phyloP scores from a whole-genome alignment of 805 yeast species.

The Monosporozyma unispora region DNA sequence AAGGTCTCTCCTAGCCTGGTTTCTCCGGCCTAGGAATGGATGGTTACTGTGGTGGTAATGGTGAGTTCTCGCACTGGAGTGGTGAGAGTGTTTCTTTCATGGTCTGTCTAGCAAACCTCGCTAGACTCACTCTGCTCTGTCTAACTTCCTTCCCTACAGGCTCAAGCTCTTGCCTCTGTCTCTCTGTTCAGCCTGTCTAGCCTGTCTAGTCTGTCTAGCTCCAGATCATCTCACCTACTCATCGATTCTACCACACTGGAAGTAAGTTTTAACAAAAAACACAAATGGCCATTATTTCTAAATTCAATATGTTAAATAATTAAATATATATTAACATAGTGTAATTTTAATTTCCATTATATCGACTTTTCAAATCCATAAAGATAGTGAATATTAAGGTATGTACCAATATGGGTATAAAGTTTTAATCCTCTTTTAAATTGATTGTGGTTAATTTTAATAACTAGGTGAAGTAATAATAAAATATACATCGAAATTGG shows the following conservation, averaged over 20 bases:
- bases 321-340: background rate
- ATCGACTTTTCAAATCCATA: conserved; percentile 1
- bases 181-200: background rate
- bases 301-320: background rate
- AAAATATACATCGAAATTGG: too few relatives aligned
- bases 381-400: conserved; percentile 3
- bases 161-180: too few relatives aligned
- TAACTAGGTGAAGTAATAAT: too few relatives aligned
- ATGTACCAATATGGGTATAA: conserved; percentile 1
- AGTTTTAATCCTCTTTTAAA: background rate
- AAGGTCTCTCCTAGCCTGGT: too few relatives aligned
- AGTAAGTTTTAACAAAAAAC: background rate
- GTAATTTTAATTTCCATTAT: background rate
- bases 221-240: background rate
- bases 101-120: too few relatives aligned
- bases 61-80: too few relatives aligned
- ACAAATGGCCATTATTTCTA: background rate
- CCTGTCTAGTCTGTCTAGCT: background rate
- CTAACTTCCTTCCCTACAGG: too few relatives aligned
- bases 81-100: too few relatives aligned
- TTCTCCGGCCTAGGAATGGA: too few relatives aligned
- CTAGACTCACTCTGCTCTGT: too few relatives aligned
- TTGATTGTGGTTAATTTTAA: too few relatives aligned
- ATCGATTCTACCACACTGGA: background rate
- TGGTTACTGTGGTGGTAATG: too few relatives aligned